Conservation (phyloP, 306 rosid species). For the Castanea crenata region DNA sequence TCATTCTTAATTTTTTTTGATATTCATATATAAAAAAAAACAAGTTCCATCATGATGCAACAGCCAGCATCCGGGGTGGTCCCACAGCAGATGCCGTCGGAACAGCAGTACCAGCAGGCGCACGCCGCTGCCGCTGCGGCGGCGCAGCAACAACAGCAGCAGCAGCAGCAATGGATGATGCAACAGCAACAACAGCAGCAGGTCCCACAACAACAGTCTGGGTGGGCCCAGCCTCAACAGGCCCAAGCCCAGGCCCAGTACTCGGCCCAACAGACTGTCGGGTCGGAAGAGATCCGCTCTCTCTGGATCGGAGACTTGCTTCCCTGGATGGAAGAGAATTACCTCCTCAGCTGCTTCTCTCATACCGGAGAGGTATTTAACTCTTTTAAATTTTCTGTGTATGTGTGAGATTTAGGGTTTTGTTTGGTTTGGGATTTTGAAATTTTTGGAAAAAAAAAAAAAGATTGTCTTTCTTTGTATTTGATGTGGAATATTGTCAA, state of each 20-base stretch:
- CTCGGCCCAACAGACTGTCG: neutral
- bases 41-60: slow-evolving; percentile 33
- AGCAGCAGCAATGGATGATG: slow-evolving; percentile 15
- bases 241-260: slow-evolving; percentile 31
- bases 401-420: neutral
- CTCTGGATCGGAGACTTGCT: slow-evolving; percentile 75
- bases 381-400: neutral
- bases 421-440: neutral
- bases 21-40: slow-evolving; percentile 15
- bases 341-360: slow-evolving; percentile 43
- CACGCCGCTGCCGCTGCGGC: neutral
- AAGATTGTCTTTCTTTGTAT: neutral
- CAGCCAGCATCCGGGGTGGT: slow-evolving; percentile 35
- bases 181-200: slow-evolving; percentile 16
- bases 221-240: slow-evolving; percentile 29
- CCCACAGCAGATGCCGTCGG: slow-evolving; percentile 23
- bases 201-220: slow-evolving; percentile 25
- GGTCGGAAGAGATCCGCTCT: slow-evolving; percentile 52
- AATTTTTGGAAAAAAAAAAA: too few relatives aligned
- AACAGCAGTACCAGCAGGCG: slow-evolving; percentile 30
- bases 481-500: neutral
- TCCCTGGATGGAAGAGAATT: slow-evolving; percentile 68
- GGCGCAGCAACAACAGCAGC: slow-evolving; percentile 27
- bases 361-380: slow-evolving; percentile 50
- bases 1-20: neutral